Conservation (phyloP, 2,329 filamentous ascomycete species). For the Nectriaceae sp. region DNA sequence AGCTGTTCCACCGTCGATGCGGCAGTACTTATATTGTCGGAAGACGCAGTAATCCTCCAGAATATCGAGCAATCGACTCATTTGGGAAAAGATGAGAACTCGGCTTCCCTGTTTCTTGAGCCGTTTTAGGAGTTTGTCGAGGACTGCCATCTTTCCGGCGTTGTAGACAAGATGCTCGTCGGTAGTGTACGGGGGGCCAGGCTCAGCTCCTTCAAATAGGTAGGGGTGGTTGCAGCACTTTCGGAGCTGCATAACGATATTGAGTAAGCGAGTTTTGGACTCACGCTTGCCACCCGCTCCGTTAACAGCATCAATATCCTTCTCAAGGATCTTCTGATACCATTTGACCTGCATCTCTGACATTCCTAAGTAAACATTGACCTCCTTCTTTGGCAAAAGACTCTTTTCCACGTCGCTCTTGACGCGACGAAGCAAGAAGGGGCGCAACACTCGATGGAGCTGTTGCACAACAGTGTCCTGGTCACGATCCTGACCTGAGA, state of each 20-base stretch:
- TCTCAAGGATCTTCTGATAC: slow-evolving; percentile 99
- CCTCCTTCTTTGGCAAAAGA: slow-evolving; percentile 92
- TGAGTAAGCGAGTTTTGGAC: slow-evolving; percentile 93
- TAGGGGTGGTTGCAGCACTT: slow-evolving; percentile 99
- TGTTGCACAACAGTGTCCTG: slow-evolving; percentile 97
- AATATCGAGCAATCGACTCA: slow-evolving; percentile 96
- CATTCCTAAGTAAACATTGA: slow-evolving; percentile 98
- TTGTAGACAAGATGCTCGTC: slow-evolving; percentile 95
- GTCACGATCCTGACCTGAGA: slow-evolving; percentile 84
- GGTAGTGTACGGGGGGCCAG: slow-evolving; percentile 95
- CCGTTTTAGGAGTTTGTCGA: slow-evolving; percentile 86
- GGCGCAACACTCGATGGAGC: slow-evolving; percentile 86
- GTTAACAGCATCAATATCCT: slow-evolving; percentile 98
- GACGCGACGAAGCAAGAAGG: slow-evolving; percentile 92
- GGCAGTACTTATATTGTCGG: slow-evolving; percentile 91
- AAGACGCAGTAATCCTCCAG: slow-evolving; percentile 98
- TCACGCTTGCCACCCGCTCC: slow-evolving; percentile 95
- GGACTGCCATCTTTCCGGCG: slow-evolving; percentile 94
- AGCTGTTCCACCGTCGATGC: slow-evolving; percentile 94
- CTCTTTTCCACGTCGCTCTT: slow-evolving; percentile 99
- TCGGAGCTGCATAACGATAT: slow-evolving; percentile 98
- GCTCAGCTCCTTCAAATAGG: slow-evolving; percentile 95
- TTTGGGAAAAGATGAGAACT: slow-evolving; percentile 98
- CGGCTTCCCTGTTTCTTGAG: slow-evolving; percentile 86
- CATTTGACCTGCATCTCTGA: slow-evolving; percentile 99